A percentile compares a stretch with the other conserved stretches of the same genome.
Evolutionary conservation across 768 basidiomycete genomes (phyloP).

Genomic region (Fibroporia radiculosa): DNA sequence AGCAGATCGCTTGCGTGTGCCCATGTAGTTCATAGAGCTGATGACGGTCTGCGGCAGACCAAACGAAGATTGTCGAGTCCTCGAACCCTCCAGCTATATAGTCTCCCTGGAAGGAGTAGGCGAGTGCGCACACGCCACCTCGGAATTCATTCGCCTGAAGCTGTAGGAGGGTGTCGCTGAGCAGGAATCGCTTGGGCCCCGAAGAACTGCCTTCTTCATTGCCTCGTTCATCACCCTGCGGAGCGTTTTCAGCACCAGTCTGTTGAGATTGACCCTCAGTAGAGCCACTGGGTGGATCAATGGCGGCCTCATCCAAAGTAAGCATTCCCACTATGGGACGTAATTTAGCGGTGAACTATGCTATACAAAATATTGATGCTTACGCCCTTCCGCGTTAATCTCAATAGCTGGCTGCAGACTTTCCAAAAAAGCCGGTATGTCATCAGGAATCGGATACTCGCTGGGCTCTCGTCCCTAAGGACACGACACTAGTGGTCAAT

Average conservation of each 20-base stretch:
- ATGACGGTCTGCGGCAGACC: slow-evolving; percentile 2
- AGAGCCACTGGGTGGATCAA: neutral
- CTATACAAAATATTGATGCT: neutral
- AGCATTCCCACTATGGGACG: neutral
- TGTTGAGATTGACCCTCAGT: neutral
- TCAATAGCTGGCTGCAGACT: slow-evolving; percentile 7
- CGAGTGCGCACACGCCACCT: slow-evolving; percentile 24
- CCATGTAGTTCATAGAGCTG: neutral
- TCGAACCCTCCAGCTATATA: slow-evolving; percentile 9
- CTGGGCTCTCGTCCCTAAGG: neutral
- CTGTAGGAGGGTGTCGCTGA: neutral
- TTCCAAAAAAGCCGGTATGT: neutral
- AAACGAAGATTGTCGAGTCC: slow-evolving; percentile 10
- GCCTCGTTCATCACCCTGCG: neutral
- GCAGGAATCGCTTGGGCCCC: neutral
- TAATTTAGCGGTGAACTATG: neutral
- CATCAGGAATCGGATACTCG: slow-evolving; percentile 4
- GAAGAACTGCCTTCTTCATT: neutral
- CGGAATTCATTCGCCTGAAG: slow-evolving; percentile 1
- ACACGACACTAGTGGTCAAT: neutral
- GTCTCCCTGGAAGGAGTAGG: slow-evolving; percentile 30
- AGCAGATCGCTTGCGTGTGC: slow-evolving; percentile 7
- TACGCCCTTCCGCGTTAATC: slow-evolving; percentile 8
- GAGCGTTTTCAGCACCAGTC: neutral
- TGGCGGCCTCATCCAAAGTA: neutral